A percentile compares a stretch with the other conserved stretches of the same genome.
phyloP scores from a whole-genome alignment of 108 stramenopile genomes.

The Cyclotella kingstonii region DNA sequence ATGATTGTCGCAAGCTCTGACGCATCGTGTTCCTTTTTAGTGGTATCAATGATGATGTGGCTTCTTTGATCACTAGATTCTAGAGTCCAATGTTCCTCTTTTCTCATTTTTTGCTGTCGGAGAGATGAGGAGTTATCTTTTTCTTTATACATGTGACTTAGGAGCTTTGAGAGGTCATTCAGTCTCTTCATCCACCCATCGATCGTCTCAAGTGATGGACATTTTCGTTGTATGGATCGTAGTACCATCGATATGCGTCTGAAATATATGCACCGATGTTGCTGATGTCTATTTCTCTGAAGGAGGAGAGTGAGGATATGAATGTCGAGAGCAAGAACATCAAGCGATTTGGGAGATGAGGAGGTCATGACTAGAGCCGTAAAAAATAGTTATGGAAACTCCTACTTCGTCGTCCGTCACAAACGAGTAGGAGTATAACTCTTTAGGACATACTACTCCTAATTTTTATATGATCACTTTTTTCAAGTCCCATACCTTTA shows the following conservation, averaged over 20 bases:
- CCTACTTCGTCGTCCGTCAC: too few relatives aligned
- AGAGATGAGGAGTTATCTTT: background rate
- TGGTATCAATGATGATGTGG: background rate
- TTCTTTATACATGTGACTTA: background rate
- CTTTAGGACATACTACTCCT: too few relatives aligned
- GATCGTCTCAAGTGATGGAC: constrained; percentile 7
- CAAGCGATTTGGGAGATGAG: background rate
- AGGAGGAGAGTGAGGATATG: constrained; percentile 56
- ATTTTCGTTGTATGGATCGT: constrained; percentile 13
- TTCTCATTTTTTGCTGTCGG: background rate
- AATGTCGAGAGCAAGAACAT: constrained; percentile 57
- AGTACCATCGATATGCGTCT: constrained; percentile 60
- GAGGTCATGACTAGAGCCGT: too few relatives aligned
- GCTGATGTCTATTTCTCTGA: constrained; percentile 55
- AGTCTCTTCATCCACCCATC: constrained; percentile 1
- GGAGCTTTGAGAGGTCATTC: background rate
- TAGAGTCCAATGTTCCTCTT: constrained; percentile 35
- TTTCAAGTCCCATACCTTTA: too few relatives aligned
- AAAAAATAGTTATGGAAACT: too few relatives aligned
- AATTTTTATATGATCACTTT: too few relatives aligned
- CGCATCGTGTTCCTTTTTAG: background rate
- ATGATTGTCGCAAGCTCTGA: constrained; percentile 1
- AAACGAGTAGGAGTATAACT: too few relatives aligned
- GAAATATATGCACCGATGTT: constrained; percentile 68
- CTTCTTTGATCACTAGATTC: constrained; percentile 1